Base-by-base conservation (phyloP, 2,329 filamentous ascomycete species). In the Fusarium longipes region DNA sequence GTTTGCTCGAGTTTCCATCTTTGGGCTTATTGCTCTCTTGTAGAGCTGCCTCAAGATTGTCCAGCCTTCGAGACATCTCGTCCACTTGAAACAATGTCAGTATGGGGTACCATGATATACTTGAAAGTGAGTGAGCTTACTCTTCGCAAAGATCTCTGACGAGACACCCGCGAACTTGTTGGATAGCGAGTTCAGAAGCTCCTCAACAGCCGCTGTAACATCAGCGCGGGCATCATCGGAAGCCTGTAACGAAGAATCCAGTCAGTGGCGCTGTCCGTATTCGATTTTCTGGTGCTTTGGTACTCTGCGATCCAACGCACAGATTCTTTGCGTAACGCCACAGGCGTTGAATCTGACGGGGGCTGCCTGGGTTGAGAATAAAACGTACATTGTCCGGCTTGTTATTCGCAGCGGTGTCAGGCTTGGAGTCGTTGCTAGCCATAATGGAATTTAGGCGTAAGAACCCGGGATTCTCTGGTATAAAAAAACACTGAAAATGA, bases 121-220 rank as follows among this genome's bases (percentile, higher is more conserved):
- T 17, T 14, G 17, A 29, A 18, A n/a, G n/a, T 20, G n/a, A 38
- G 20, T 20, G 36, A 9, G 82, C 89, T 77, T 79, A 97, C 93
- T 92, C 81, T 97, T 97, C 35, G 91, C 87, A 72, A 97, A 93
- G 60, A 97, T 90, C 79, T 97, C 94, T 61, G 88, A 91, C 10
- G 93, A 96, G 7, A 97, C 89, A 14, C 87, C 88, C 20, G 91
- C 89, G 77, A 97, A 97, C 77, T 97, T 97, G 77, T 88, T 90
- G 50, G 92, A 92, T 1, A 97, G 82, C 43, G 93, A 90, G 75
- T 94, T 93, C 6, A 97, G 82, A 4, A 97, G 85, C 38, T 97
- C 93, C 71, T 97, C 94, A 2, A 97, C 90, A 3, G 93, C 92
- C 6, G 87, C 88, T 3, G 89, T 89, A 57, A 96, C 86, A 75